Percentiles rank a stretch among this genome's conserved stretches.
Evolutionary conservation across 2,329 filamentous ascomycete genomes (phyloP).

Genomic region (Hypoxylon sp.): DNA sequence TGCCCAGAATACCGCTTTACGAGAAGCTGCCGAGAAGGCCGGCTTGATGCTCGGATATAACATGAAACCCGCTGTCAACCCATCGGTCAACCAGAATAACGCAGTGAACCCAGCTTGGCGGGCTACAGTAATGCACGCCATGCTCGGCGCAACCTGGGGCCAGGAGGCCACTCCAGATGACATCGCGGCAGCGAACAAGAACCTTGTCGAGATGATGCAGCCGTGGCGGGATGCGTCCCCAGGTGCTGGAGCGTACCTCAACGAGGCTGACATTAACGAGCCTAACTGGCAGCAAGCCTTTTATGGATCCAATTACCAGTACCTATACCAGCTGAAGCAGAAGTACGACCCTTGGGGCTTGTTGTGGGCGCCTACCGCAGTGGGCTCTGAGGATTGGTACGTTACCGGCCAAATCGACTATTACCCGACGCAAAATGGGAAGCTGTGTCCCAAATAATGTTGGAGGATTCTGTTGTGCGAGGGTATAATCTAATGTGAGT

Average conservation of each 20-base stretch:
- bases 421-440: slow-evolving; percentile 47
- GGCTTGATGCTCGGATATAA: slow-evolving; percentile 47
- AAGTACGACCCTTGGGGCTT: slow-evolving; percentile 63
- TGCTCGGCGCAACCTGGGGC: slow-evolving; percentile 42
- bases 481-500: not conserved
- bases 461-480: not conserved
- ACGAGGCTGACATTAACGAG: slow-evolving; percentile 66
- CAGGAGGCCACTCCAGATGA: slow-evolving; percentile 28
- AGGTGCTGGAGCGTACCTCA: slow-evolving; percentile 62
- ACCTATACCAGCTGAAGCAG: slow-evolving; percentile 62
- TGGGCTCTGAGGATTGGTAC: slow-evolving; percentile 67
- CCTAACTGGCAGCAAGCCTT: slow-evolving; percentile 62
- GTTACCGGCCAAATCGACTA: slow-evolving; percentile 44
- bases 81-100: slow-evolving; percentile 45
- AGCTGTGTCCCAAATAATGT: slow-evolving; percentile 44
- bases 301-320: slow-evolving; percentile 63
- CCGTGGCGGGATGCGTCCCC: slow-evolving; percentile 51
- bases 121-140: slow-evolving; percentile 31
- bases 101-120: slow-evolving; percentile 46
- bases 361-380: slow-evolving; percentile 63
- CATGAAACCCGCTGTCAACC: slow-evolving; percentile 41
- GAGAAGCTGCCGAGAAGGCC: slow-evolving; percentile 32
- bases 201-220: slow-evolving; percentile 41
- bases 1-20: slow-evolving; percentile 39
- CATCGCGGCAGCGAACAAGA: slow-evolving; percentile 38